Evolutionary conservation across 1,139 yeast genomes (phyloP).

Genomic region (Pichia sp.): DNA sequence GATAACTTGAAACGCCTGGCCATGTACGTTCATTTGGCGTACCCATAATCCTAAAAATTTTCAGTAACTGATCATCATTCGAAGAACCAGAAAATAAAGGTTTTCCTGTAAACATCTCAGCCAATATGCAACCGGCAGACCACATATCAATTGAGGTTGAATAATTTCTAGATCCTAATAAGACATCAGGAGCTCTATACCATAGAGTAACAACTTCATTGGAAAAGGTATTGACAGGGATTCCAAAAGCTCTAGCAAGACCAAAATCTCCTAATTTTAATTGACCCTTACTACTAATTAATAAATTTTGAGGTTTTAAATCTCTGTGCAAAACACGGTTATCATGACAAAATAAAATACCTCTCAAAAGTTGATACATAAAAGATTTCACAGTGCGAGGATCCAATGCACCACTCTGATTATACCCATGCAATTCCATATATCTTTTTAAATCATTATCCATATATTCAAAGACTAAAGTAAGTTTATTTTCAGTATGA

Average conservation of each 20-base stretch:
- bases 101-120: conserved; percentile 98
- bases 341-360: conserved; percentile 92
- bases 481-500: conserved; percentile 92
- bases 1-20: conserved; percentile 87
- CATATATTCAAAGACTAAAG: conserved; percentile 89
- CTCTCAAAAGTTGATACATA: conserved; percentile 87
- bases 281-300: conserved; percentile 84
- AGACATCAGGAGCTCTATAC: conserved; percentile 98
- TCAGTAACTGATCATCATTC: conserved; percentile 86
- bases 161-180: conserved; percentile 90
- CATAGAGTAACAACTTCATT: conserved; percentile 97
- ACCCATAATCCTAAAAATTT: conserved; percentile 90
- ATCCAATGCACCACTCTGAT: conserved; percentile 65
- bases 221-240: conserved; percentile 94
- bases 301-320: conserved; percentile 87
- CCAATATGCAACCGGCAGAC: conserved; percentile 98
- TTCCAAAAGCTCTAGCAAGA: conserved; percentile 94
- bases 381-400: conserved; percentile 77
- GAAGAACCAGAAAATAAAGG: conserved; percentile 95
- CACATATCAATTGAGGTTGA: conserved; percentile 96
- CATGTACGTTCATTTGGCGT: conserved; percentile 94
- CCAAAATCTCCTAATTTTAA: conserved; percentile 97
- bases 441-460: conserved; percentile 90
- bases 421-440: conserved; percentile 79
- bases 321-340: conserved; percentile 93